Base-by-base conservation (phyloP, 805 yeast genomes). In the Ogataea salicorniae region DNA sequence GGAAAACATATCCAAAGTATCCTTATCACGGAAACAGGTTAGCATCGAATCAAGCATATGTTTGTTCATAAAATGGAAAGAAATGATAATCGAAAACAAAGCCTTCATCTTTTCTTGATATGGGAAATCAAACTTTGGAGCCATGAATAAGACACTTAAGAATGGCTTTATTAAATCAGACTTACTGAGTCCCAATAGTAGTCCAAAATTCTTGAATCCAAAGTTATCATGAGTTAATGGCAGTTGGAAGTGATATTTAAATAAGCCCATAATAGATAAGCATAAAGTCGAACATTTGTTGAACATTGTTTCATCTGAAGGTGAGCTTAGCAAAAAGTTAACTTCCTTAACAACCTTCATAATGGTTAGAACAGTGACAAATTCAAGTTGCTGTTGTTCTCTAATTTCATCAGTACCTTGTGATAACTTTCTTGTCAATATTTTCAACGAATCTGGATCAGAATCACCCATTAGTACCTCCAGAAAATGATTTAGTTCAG, bases 161-260 rank as follows among this genome's bases (percentile, higher is more conserved):
- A 55, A 50, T 34, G 53, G 60, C 35, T 37, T 42, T 29, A 37
- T 49, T 34, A 45, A 47, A 15, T 46, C 39, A 41, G 40, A 33
- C 16, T 49, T 38, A 11, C 47, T 43, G 7, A 46, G 22, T 1
- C 47, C 46, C 9, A 64, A 44, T 2, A 64, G 40, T 7, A 16
- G 36, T 6, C 61, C 65, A 51, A 59, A 64, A 37, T 55, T 61
- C 44, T 47, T 58, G 39, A 64, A 61, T 1, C 58, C 64, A 46
- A 58, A 62, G 43, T 55, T 54, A 7, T 46, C 46, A 43, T 58
- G 59, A 6, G 46, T 37, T 16, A 37, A 44, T 6, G 63, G 61
- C 22, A 63, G 43, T 39, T 60, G 61, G 37, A 61, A 65, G 42
- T 62, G 63, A 43, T 57, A 56, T 33, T 59, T 58, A 44, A 57